phyloP scores from a whole-genome alignment of 257 asterid species.

The Solanum phureja region DNA sequence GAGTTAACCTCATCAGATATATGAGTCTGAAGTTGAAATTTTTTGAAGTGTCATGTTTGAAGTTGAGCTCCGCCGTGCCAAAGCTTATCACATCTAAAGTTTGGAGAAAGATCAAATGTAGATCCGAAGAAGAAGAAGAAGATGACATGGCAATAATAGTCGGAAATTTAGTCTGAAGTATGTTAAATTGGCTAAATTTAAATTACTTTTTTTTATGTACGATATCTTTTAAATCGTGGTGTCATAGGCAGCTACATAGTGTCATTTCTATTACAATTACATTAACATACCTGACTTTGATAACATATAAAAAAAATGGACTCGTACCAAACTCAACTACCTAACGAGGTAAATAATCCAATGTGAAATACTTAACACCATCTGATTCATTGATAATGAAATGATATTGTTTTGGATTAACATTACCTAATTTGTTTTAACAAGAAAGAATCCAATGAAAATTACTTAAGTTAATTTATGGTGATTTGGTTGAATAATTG shows the following conservation, averaged over 20 bases:
- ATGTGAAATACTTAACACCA: background rate
- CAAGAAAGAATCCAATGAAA: background rate
- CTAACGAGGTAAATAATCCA: background rate
- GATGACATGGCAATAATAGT: background rate
- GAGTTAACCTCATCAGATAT: background rate
- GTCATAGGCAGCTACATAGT: background rate
- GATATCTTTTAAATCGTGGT: background rate
- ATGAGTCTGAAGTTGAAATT: background rate
- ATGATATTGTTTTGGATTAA: background rate
- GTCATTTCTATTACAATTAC: background rate
- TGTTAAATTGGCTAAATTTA: background rate
- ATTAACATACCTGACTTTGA: background rate
- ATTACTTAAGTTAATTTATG: background rate
- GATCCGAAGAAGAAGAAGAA: background rate
- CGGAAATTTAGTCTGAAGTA: background rate
- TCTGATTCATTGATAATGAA: background rate
- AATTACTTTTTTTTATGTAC: background rate
- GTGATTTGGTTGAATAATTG: background rate
- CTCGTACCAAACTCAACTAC: background rate
- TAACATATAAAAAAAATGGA: background rate
- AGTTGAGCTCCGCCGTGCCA: background rate
- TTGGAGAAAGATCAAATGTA: background rate
- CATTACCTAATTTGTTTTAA: background rate
- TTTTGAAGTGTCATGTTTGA: background rate
- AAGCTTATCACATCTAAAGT: background rate